Evolutionary conservation across 2,329 filamentous ascomycete species (phyloP).

Genomic region (Talaromyces atroroseus): DNA sequence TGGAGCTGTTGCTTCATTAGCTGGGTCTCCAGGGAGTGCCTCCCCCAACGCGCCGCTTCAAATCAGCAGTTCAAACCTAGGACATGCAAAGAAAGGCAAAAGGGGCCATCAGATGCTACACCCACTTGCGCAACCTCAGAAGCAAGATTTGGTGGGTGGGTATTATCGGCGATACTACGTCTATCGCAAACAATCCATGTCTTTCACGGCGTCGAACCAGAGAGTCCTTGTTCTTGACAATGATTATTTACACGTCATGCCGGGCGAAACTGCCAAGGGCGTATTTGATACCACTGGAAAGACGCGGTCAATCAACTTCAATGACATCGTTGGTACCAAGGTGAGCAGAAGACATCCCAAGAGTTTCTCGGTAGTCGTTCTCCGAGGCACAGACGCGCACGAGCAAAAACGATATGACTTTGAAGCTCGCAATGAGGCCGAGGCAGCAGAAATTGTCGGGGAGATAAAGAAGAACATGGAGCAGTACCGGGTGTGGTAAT

Average conservation of each 20-base stretch:
- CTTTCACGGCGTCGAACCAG: slow-evolving; percentile 56
- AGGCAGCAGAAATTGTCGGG: slow-evolving; percentile 57
- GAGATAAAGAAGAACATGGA: slow-evolving; percentile 58
- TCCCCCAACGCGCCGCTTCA: slow-evolving; percentile 61
- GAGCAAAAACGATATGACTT: slow-evolving; percentile 65
- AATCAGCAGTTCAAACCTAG: slow-evolving; percentile 35
- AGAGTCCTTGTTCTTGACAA: slow-evolving; percentile 59
- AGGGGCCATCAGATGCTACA: slow-evolving; percentile 40
- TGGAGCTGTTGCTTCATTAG: slow-evolving; percentile 52
- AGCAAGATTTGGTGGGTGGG: slow-evolving; percentile 42
- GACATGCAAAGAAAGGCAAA: slow-evolving; percentile 39
- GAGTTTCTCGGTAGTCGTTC: slow-evolving; percentile 58
- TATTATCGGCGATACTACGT: slow-evolving; percentile 60
- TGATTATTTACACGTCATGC: slow-evolving; percentile 63
- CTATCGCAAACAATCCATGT: slow-evolving; percentile 60
- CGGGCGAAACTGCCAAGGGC: slow-evolving; percentile 50
- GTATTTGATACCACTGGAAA: slow-evolving; percentile 45
- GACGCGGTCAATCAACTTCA: slow-evolving; percentile 59
- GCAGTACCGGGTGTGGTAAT: slow-evolving; percentile 36
- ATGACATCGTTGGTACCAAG: slow-evolving; percentile 59
- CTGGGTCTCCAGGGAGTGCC: slow-evolving; percentile 56
- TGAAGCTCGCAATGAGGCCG: slow-evolving; percentile 52
- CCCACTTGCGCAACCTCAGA: slow-evolving; percentile 38
- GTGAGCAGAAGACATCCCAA: slow-evolving; percentile 60
- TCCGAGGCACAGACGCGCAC: slow-evolving; percentile 55